Evolutionary conservation across 139 green algal species (phyloP).

Genomic region (Ettlia oleoabundans): DNA sequence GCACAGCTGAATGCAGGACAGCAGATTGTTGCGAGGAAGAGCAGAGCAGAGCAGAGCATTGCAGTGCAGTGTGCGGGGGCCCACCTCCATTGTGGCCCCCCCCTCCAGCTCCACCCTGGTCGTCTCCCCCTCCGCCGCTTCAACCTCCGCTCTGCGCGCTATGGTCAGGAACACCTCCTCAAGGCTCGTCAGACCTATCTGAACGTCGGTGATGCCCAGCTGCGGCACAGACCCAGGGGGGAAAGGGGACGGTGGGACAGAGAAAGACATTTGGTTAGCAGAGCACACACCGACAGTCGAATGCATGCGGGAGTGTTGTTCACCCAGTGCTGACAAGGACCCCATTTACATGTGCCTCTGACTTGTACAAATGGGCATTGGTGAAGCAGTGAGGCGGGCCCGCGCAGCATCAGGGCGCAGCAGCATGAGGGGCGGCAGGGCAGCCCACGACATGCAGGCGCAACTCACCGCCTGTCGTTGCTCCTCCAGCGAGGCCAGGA

Average conservation of each 20-base stretch:
- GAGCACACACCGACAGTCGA: no score
- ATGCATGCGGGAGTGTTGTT: no score
- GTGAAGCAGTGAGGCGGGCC: no score
- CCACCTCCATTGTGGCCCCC: slow-evolving; percentile 37
- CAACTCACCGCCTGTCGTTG: slow-evolving; percentile 20
- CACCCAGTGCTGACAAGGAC: no score
- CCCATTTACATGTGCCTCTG: no score
- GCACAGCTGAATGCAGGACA: background rate
- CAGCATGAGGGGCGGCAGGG: no score
- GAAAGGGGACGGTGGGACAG: background rate
- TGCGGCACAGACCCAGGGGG: background rate
- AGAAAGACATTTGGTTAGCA: background rate
- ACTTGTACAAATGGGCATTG: no score
- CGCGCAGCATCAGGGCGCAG: no score
- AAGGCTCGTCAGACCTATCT: slow-evolving; percentile 72
- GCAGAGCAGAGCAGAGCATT: no score
- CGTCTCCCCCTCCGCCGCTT: slow-evolving; percentile 51
- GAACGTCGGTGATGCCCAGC: slow-evolving; percentile 74
- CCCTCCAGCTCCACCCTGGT: slow-evolving; percentile 52
- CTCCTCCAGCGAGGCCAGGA: slow-evolving; percentile 70
- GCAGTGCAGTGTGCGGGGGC: no score
- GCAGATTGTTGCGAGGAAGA: background rate
- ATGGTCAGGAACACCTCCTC: slow-evolving; percentile 88
- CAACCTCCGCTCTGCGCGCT: slow-evolving; percentile 70
- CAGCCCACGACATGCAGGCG: background rate